Evolutionary conservation across 2,329 filamentous ascomycete species (phyloP).

Genomic region (Cercospora sesami): DNA sequence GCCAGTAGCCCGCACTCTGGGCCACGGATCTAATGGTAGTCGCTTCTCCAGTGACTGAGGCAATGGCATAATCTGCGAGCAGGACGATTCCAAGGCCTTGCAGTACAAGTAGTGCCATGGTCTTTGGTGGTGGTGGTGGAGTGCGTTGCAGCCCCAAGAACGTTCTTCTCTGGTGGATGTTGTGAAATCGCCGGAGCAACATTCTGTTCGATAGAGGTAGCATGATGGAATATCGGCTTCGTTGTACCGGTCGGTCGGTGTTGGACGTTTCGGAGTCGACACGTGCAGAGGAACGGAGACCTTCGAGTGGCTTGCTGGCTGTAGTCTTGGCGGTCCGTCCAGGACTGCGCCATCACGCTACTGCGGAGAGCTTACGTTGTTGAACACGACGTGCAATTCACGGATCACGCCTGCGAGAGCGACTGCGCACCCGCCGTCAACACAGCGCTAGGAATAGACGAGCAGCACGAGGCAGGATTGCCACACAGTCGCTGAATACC

Average conservation of each 20-base stretch:
- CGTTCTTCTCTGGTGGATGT: conserved; percentile 28
- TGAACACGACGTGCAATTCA: conserved; percentile 3
- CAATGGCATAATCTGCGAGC: conserved; percentile 33
- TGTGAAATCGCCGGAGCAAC: neutral
- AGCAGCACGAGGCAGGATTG: neutral
- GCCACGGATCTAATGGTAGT: conserved; percentile 32
- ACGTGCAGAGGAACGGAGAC: conserved; percentile 2
- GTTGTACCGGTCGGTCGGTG: neutral
- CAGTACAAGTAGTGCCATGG: conserved; percentile 38
- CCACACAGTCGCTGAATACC: neutral
- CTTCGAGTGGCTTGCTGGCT: neutral
- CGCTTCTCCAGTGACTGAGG: conserved; percentile 24
- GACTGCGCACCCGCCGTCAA: neutral
- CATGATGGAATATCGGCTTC: conserved; percentile 4
- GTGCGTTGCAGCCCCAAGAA: conserved; percentile 37
- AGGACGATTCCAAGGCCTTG: conserved; percentile 40
- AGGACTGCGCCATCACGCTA: conserved; percentile 7
- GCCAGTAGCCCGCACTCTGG: conserved; percentile 36
- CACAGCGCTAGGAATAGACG: neutral
- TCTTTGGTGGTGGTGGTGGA: conserved; percentile 33
- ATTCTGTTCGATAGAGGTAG: conserved; percentile 1
- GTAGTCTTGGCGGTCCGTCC: neutral
- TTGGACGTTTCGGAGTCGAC: conserved; percentile 2
- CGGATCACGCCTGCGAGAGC: conserved; percentile 1
- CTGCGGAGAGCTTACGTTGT: conserved; percentile 6